Conservation (phyloP, 1,139 yeast species). For the Kodamaea sp. region DNA sequence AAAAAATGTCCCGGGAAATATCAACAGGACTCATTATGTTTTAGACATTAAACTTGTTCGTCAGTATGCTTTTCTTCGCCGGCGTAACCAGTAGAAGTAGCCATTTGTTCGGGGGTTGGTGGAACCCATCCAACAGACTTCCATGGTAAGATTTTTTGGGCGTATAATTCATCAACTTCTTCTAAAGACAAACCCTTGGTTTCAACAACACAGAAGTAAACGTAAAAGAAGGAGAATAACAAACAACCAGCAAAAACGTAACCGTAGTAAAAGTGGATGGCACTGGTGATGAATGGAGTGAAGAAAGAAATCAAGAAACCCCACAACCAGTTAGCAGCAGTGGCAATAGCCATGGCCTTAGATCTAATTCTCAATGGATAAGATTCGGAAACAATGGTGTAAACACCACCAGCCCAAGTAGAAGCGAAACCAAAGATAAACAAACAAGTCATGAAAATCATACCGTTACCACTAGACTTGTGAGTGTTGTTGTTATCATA, state of each 20-base stretch:
- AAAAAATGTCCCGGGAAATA: too few relatives aligned
- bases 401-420: constrained; percentile 86
- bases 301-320: constrained; percentile 76
- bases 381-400: constrained; percentile 74
- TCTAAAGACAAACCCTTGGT: constrained; percentile 61
- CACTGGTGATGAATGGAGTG: constrained; percentile 58
- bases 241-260: constrained; percentile 25
- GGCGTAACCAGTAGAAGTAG: constrained; percentile 18
- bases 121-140: constrained; percentile 47
- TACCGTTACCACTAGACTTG: constrained; percentile 62
- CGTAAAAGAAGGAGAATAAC: constrained; percentile 38
- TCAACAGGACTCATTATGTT: not conserved
- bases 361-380: constrained; percentile 79
- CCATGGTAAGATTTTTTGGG: constrained; percentile 46
- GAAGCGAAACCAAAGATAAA: constrained; percentile 83
- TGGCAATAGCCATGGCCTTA: constrained; percentile 74
- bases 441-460: constrained; percentile 76
- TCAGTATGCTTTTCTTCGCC: constrained; percentile 16
- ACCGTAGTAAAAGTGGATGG: constrained; percentile 28
- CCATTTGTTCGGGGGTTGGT: constrained; percentile 30
- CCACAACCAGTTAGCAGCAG: constrained; percentile 76
- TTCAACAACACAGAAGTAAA: constrained; percentile 57
- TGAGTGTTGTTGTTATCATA: constrained; percentile 21
- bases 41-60: constrained; percentile 14
- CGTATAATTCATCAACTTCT: constrained; percentile 65